phyloP scores from a whole-genome alignment of 192 early-diverging fungal genomes.

The Coemansia sp. region DNA sequence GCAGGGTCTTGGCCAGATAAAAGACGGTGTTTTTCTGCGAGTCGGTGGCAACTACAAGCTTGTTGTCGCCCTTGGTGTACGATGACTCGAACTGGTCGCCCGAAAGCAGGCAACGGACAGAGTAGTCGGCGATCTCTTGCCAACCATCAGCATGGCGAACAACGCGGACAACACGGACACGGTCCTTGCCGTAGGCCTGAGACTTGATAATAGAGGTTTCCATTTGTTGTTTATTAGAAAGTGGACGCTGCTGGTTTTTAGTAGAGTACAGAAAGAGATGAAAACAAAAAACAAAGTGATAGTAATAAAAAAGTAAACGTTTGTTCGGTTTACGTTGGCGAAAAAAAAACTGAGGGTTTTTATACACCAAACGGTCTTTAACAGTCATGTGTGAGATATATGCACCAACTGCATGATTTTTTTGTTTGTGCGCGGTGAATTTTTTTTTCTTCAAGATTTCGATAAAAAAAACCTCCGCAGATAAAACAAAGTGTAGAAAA shows the following conservation, averaged over 20 bases:
- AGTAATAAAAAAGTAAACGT: too few relatives aligned
- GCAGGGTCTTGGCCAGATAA: conserved; percentile 66
- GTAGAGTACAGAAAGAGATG: too few relatives aligned
- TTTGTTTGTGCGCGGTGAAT: background rate
- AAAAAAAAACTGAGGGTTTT: too few relatives aligned
- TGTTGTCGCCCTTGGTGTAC: conserved; percentile 79
- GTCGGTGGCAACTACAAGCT: conserved; percentile 73
- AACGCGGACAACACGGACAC: conserved; percentile 71
- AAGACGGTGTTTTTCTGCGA: conserved; percentile 79
- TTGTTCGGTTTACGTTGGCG: too few relatives aligned
- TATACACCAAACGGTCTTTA: too few relatives aligned
- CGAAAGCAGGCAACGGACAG: conserved; percentile 60
- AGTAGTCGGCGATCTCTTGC: conserved; percentile 72
- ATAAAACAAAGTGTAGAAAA: too few relatives aligned
- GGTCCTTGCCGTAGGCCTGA: conserved; percentile 73
- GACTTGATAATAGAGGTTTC: conserved; percentile 58
- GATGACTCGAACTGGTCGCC: conserved; percentile 62
- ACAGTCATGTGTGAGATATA: background rate
- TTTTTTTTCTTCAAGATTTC: background rate
- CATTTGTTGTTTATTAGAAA: conserved; percentile 18
- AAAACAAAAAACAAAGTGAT: too few relatives aligned
- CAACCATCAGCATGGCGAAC: conserved; percentile 58
- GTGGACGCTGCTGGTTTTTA: too few relatives aligned
- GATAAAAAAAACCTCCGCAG: background rate
- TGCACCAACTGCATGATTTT: background rate